Evolutionary conservation across 768 basidiomycete species (phyloP).

Genomic region (Mycena maculata): DNA sequence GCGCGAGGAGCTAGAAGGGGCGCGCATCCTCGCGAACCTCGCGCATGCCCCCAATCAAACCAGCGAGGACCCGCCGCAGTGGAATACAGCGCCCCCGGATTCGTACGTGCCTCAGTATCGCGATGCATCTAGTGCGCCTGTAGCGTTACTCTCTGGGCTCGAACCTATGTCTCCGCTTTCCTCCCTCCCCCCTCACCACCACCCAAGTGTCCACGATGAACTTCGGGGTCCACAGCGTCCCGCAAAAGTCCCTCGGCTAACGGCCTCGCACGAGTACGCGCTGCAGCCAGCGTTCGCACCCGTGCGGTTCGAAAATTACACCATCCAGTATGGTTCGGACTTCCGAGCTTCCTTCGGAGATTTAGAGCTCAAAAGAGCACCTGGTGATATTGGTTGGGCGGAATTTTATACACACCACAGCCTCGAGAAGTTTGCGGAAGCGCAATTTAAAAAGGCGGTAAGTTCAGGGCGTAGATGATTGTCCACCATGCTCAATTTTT

Average conservation of each 20-base stretch:
- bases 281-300: not conserved
- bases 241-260: not conserved
- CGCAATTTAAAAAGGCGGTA: not conserved
- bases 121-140: not conserved
- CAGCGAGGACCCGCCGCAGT: too few relatives aligned
- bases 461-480: not conserved
- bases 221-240: not conserved
- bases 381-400: not conserved
- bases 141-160: not conserved
- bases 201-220: not conserved
- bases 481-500: not conserved
- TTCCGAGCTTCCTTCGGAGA: not conserved
- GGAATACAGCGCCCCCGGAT: not conserved
- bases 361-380: not conserved
- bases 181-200: not conserved
- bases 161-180: not conserved
- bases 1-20: not conserved
- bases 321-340: not conserved
- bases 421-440: not conserved
- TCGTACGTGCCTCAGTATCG: too few relatives aligned
- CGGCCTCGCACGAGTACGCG: not conserved
- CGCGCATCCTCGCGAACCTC: not conserved
- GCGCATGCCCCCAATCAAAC: not conserved
- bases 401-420: not conserved
- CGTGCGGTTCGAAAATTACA: not conserved